Evolutionary conservation across 768 basidiomycete genomes (phyloP).

Genomic region (Pulveroboletus sp.): DNA sequence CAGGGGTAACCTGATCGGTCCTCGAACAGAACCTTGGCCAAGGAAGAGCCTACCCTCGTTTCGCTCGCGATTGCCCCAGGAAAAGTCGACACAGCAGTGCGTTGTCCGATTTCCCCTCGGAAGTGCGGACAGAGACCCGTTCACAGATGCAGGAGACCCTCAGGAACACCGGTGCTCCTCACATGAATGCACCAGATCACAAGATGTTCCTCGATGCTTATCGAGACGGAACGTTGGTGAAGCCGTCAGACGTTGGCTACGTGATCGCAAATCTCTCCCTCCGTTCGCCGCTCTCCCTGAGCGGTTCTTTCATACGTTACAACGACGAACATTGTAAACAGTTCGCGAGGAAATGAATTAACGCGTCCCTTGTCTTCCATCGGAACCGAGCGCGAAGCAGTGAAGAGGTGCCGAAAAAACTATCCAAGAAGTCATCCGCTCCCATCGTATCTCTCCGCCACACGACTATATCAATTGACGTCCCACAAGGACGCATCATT

Average conservation of each 20-base stretch:
- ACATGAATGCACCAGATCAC: slow-evolving; percentile 56
- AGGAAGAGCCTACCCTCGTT: slow-evolving; percentile 74
- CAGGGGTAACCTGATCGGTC: slow-evolving; percentile 1
- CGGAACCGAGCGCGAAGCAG: slow-evolving; percentile 17
- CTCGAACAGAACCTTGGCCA: slow-evolving; percentile 64
- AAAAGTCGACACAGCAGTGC: slow-evolving; percentile 76
- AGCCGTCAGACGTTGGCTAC: slow-evolving; percentile 69
- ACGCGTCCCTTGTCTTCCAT: slow-evolving; percentile 3
- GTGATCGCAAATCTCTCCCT: slow-evolving; percentile 76
- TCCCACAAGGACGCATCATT: background rate
- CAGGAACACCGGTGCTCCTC: slow-evolving; percentile 44
- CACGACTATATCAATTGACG: slow-evolving; percentile 1
- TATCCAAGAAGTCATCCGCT: slow-evolving; percentile 11
- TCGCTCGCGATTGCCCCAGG: slow-evolving; percentile 84
- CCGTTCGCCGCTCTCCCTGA: slow-evolving; percentile 56
- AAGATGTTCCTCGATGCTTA: slow-evolving; percentile 55
- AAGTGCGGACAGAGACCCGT: background rate
- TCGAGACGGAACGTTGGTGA: slow-evolving; percentile 65
- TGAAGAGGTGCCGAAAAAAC: slow-evolving; percentile 8
- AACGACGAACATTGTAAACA: slow-evolving; percentile 63
- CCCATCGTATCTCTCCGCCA: background rate
- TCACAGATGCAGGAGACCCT: slow-evolving; percentile 67
- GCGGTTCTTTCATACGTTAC: slow-evolving; percentile 81
- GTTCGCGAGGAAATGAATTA: slow-evolving; percentile 39
- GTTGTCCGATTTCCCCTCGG: slow-evolving; percentile 21